phyloP scores from a whole-genome alignment of 768 basidiomycete genomes.

The Boletus rubroflammeus region DNA sequence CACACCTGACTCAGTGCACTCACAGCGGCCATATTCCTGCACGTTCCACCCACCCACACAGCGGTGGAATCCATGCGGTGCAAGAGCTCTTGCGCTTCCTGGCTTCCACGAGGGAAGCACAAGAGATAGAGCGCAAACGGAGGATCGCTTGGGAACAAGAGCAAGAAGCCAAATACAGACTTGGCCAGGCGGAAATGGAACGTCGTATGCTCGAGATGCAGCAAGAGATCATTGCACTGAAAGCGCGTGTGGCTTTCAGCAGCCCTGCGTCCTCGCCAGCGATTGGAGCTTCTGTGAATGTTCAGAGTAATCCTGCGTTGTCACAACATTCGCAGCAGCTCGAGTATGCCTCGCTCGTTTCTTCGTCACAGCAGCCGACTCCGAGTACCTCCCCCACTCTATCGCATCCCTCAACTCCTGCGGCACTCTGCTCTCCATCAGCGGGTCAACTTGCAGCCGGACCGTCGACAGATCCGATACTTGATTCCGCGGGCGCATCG shows the following conservation, averaged over 20 bases:
- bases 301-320: neutral
- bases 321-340: slow-evolving; percentile 10
- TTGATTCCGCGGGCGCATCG: slow-evolving; percentile 4
- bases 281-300: neutral
- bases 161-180: slow-evolving; percentile 56
- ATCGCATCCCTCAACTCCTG: slow-evolving; percentile 27
- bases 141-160: slow-evolving; percentile 66
- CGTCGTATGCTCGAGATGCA: slow-evolving; percentile 51
- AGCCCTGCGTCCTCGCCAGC: slow-evolving; percentile 6
- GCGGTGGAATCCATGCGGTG: slow-evolving; percentile 43
- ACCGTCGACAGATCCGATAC: slow-evolving; percentile 1
- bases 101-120: slow-evolving; percentile 53
- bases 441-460: slow-evolving; percentile 12
- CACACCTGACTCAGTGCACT: neutral
- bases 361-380: slow-evolving; percentile 27
- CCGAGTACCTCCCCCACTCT: slow-evolving; percentile 29
- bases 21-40: slow-evolving; percentile 9
- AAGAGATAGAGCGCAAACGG: slow-evolving; percentile 57
- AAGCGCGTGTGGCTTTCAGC: slow-evolving; percentile 35
- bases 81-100: slow-evolving; percentile 61
- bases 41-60: slow-evolving; percentile 29
- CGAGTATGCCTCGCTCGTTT: slow-evolving; percentile 1
- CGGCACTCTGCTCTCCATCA: slow-evolving; percentile 18
- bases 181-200: slow-evolving; percentile 59
- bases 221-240: slow-evolving; percentile 47